These are phyloP conservation scores for Cystobasidium slooffiae DNA, from an alignment of 1,284 basidiomycete genomes.

Conservation along the genomic window DNA sequence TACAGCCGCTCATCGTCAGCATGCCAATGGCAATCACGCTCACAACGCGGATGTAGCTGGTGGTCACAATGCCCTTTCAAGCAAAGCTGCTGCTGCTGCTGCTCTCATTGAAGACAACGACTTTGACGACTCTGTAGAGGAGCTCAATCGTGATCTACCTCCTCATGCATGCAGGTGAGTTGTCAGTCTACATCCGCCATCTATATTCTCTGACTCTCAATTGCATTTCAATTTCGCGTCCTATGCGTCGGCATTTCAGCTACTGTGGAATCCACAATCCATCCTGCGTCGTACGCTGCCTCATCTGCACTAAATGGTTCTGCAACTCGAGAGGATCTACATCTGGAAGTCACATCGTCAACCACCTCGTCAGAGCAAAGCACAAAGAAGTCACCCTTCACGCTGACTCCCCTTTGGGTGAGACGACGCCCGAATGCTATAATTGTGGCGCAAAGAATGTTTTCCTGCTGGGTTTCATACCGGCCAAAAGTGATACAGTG, in stretches of 20 bases:
- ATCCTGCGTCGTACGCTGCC: conserved; percentile 94
- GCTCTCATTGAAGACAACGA: conserved; percentile 66
- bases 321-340: conserved; percentile 99
- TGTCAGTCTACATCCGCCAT: background rate
- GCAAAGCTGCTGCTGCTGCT: conserved; percentile 29
- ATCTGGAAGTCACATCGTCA: conserved; percentile 97
- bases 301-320: conserved; percentile 97
- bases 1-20: background rate
- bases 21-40: background rate
- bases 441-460: conserved; percentile 99
- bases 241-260: conserved; percentile 59
- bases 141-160: conserved; percentile 81
- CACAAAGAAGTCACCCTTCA: conserved; percentile 99
- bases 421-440: conserved; percentile 94
- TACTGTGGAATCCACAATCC: conserved; percentile 99
- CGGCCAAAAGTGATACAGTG: conserved; percentile 97
- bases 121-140: conserved; percentile 82
- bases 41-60: background rate
- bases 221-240: background rate
- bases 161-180: conserved; percentile 90
- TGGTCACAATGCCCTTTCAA: conserved; percentile 9
- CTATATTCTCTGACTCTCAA: background rate
- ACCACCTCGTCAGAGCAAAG: conserved; percentile 97
- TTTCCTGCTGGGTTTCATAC: conserved; percentile 98
- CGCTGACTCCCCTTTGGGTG: conserved; percentile 90